These are phyloP conservation scores for Aphanomyces stellatus DNA, from an alignment of 352 stramenopile species.

Conservation along the genomic window DNA sequence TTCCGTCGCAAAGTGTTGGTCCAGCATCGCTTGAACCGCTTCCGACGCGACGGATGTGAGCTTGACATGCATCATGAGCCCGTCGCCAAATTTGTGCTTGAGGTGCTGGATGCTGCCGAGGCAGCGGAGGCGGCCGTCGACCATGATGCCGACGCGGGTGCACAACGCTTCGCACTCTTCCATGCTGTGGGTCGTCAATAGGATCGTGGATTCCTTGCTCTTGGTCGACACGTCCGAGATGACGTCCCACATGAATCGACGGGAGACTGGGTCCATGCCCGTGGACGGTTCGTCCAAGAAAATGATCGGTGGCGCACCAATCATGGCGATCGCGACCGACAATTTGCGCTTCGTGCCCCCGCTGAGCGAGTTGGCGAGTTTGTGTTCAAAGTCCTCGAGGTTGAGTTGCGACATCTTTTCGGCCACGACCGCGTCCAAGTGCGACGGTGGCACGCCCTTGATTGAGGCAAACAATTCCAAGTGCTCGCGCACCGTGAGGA, in stretches of 20 bases:
- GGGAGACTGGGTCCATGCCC: constrained; percentile 90
- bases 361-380: constrained; percentile 64
- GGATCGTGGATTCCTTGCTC: constrained; percentile 58
- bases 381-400: constrained; percentile 67
- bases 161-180: constrained; percentile 93
- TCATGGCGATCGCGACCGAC: constrained; percentile 91
- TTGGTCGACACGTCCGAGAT: constrained; percentile 66
- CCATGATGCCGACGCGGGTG: constrained; percentile 93
- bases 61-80: constrained; percentile 83
- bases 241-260: constrained; percentile 90
- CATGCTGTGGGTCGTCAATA: constrained; percentile 95
- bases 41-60: constrained; percentile 26
- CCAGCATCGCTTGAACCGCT: constrained; percentile 24
- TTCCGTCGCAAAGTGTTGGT: background rate
- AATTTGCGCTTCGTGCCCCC: constrained; percentile 94
- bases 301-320: constrained; percentile 85
- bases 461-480: constrained; percentile 85
- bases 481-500: constrained; percentile 80
- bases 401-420: constrained; percentile 81
- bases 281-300: constrained; percentile 89
- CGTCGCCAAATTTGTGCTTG: constrained; percentile 94
- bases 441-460: constrained; percentile 60
- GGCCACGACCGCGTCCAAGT: constrained; percentile 50
- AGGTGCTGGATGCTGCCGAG: constrained; percentile 90
- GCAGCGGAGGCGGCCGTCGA: constrained; percentile 57